Evolutionary conservation across 2,329 filamentous ascomycete genomes (phyloP).

Genomic region (Cladosporium sp.): DNA sequence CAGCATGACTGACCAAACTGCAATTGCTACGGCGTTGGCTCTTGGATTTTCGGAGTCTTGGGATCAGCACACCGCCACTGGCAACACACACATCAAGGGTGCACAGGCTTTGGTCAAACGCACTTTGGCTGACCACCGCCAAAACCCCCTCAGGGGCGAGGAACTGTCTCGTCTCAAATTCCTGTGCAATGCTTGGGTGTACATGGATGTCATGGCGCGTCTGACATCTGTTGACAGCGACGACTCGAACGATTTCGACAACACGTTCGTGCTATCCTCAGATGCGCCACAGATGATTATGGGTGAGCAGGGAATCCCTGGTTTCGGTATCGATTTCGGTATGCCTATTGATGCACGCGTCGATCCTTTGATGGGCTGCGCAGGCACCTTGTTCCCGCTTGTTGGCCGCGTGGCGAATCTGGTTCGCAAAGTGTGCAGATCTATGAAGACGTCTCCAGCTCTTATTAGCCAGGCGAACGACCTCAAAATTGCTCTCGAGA

Average conservation of each 20-base stretch:
- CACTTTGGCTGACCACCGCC: constrained; percentile 49
- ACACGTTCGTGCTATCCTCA: constrained; percentile 36
- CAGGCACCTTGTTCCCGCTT: constrained; percentile 62
- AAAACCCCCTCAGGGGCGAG: constrained; percentile 37
- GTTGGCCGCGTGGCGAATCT: constrained; percentile 64
- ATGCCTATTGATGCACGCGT: constrained; percentile 49
- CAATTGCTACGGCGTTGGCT: constrained; percentile 65
- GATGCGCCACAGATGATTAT: constrained; percentile 33
- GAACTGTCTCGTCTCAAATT: constrained; percentile 58
- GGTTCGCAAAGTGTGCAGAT: constrained; percentile 58
- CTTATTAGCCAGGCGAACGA: constrained; percentile 60
- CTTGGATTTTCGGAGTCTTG: constrained; percentile 68
- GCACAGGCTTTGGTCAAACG: constrained; percentile 61
- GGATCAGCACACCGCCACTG: constrained; percentile 65
- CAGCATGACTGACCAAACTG: constrained; percentile 61
- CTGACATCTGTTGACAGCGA: constrained; percentile 60
- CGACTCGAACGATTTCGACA: constrained; percentile 52
- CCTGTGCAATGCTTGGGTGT: constrained; percentile 67
- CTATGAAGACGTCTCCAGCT: constrained; percentile 54
- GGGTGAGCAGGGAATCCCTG: constrained; percentile 20
- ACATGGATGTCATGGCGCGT: constrained; percentile 68
- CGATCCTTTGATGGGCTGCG: constrained; percentile 70
- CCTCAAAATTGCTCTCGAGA: constrained; percentile 56
- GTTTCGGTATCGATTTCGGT: constrained; percentile 35
- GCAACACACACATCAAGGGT: constrained; percentile 65